Conservation (phyloP, 2,329 filamentous ascomycete genomes). For the Emericellopsis cladophorae region DNA sequence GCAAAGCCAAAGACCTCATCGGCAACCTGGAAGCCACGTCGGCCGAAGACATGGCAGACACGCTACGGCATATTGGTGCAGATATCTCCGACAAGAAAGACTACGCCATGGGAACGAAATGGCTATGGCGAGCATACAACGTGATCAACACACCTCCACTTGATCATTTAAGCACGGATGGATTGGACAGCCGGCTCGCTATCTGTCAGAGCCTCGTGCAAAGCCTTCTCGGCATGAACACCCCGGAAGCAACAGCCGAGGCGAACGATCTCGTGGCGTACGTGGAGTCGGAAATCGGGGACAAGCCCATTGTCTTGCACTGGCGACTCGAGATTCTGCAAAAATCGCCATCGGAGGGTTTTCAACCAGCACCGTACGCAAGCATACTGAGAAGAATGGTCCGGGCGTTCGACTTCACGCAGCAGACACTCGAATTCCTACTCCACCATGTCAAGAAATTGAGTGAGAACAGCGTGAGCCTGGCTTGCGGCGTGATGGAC, state of each 20-base stretch:
- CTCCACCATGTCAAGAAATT: constrained; percentile 57
- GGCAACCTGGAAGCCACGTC: constrained; percentile 29
- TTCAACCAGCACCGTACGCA: constrained; percentile 34
- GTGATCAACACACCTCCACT: constrained; percentile 42
- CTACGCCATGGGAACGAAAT: constrained; percentile 46
- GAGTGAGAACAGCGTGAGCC: constrained; percentile 34
- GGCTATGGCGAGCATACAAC: constrained; percentile 59
- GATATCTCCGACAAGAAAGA: constrained; percentile 39
- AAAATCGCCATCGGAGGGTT: constrained; percentile 28
- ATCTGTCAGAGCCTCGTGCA: constrained; percentile 53
- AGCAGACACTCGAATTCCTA: constrained; percentile 51
- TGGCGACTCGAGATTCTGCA: constrained; percentile 57
- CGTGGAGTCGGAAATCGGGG: constrained; percentile 50
- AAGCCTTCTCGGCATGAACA: constrained; percentile 34
- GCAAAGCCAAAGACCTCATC: constrained; percentile 34
- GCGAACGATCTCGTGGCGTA: constrained; percentile 44
- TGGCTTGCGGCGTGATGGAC: constrained; percentile 42
- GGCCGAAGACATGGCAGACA: constrained; percentile 51
- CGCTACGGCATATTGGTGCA: constrained; percentile 62
- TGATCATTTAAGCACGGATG: constrained; percentile 43
- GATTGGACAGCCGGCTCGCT: constrained; percentile 50
- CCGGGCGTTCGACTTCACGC: constrained; percentile 42
- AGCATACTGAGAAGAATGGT: constrained; percentile 50
- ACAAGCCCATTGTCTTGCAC: constrained; percentile 52
- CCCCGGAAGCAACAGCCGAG: constrained; percentile 28